Base-by-base conservation (phyloP, 371 early-diverging fungal species). In the Sporodiniella umbellata region DNA sequence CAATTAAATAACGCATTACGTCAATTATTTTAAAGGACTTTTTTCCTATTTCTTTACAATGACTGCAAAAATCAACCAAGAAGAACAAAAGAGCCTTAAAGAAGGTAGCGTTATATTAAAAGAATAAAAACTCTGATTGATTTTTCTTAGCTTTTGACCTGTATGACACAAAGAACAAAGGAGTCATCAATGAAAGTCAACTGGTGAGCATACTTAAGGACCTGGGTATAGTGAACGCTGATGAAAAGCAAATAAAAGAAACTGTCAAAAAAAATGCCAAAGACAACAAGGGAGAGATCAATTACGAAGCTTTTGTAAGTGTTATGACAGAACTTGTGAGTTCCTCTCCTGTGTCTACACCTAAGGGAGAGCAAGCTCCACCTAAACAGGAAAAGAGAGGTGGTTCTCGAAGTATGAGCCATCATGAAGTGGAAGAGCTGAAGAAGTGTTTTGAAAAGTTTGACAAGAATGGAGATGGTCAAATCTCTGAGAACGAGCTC, bases 401-500 rank as follows among this genome's bases (percentile, higher is more conserved):
- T 10, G 55, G 52, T 33, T 51, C 56, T 31, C 43, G 35, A 14
- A 46, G 52, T 24, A 42, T 60, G 52, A 60, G 61, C 15, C 37
- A 25, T 18, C 79, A 62, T 14, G 61, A 86, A 84, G n/a, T 54
- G 19, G 44, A 56, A 6, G 48, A 63, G 0, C 30, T 72, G 19
- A 53, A 57, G 14, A 50, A 54, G n/a, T 58, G 66, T 28, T 64
- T 60, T 31, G 46, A 53, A 12, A 42, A 51, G 7, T 89, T 90
- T 63, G 92, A 90, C 55, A 84, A 83, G 55, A 85, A 89, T 52
- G 76, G 79, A 8, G 89, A 85, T 26, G 90, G 89, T 5, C 68
- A 66, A 8, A 90, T 92, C 25, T 73, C 81, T 2, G 59, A 81
- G 23, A 75, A 83, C 33, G 88, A 91, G 48, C 56, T 92, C 18